These are phyloP conservation scores for Ophiobolus disseminans DNA, from an alignment of 2,329 filamentous ascomycete genomes.

Conservation along the genomic window DNA sequence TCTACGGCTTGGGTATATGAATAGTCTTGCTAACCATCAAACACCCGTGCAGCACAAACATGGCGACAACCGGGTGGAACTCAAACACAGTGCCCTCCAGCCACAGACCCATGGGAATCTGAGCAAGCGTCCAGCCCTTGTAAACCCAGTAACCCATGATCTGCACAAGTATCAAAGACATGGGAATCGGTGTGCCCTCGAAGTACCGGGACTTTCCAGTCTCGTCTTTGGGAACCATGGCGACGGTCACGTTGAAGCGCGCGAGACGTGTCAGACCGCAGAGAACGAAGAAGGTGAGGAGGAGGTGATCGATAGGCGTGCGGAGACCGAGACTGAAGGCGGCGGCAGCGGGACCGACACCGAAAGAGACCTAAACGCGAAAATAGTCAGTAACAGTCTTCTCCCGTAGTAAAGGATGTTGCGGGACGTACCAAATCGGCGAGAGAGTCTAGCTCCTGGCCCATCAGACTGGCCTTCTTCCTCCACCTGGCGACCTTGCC, in stretches of 20 bases:
- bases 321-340: slow-evolving; percentile 91
- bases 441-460: slow-evolving; percentile 93
- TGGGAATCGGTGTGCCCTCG: slow-evolving; percentile 95
- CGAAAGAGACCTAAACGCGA: slow-evolving; percentile 81
- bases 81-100: slow-evolving; percentile 73
- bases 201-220: slow-evolving; percentile 94
- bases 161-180: slow-evolving; percentile 78
- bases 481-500: slow-evolving; percentile 96
- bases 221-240: slow-evolving; percentile 87
- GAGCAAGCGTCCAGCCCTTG: slow-evolving; percentile 77
- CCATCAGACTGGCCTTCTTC: slow-evolving; percentile 97
- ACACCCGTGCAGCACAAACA: slow-evolving; percentile 90
- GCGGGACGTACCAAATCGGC: slow-evolving; percentile 79
- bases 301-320: slow-evolving; percentile 80
- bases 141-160: slow-evolving; percentile 91
- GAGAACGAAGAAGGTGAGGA: slow-evolving; percentile 88
- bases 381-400: not conserved
- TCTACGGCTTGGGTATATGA: slow-evolving; percentile 84
- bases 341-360: slow-evolving; percentile 83
- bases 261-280: slow-evolving; percentile 92
- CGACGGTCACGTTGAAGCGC: slow-evolving; percentile 96
- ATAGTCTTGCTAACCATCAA: slow-evolving; percentile 95
- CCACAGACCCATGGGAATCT: slow-evolving; percentile 78
- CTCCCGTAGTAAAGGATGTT: not conserved
- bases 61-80: slow-evolving; percentile 79